These are phyloP conservation scores for Cercospora brassicicola DNA, from an alignment of 2,329 filamentous ascomycete genomes.

Conservation along the genomic window DNA sequence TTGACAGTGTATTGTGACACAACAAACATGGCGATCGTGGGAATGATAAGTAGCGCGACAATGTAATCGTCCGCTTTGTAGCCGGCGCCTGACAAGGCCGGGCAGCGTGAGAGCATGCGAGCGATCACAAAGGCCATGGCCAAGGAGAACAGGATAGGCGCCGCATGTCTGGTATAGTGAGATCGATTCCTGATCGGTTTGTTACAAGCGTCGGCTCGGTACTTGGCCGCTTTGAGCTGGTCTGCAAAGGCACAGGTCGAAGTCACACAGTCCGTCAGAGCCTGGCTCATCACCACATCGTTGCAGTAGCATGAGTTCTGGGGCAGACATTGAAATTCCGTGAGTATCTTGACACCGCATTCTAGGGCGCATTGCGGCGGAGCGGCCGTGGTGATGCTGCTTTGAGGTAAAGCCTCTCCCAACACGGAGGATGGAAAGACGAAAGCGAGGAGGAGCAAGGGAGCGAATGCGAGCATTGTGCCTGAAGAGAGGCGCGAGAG, in stretches of 20 bases:
- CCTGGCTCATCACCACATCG: background rate
- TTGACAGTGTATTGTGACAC: slow-evolving; percentile 20
- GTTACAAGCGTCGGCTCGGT: background rate
- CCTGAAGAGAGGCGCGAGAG: background rate
- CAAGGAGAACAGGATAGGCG: slow-evolving; percentile 4
- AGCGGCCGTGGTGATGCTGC: background rate
- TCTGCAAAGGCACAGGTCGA: background rate
- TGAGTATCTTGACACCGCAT: slow-evolving; percentile 7
- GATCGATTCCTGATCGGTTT: background rate
- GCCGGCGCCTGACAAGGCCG: background rate
- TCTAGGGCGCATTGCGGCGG: slow-evolving; percentile 1
- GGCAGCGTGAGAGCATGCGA: slow-evolving; percentile 7
- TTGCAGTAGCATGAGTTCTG: slow-evolving; percentile 13
- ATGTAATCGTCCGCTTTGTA: slow-evolving; percentile 5
- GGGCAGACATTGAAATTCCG: background rate
- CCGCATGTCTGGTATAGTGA: background rate
- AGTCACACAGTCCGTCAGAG: background rate
- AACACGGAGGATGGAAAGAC: background rate
- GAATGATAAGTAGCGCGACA: background rate
- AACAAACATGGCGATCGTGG: slow-evolving; percentile 20
- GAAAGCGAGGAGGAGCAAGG: background rate
- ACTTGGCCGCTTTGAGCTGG: slow-evolving; percentile 7
- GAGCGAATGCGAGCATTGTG: background rate
- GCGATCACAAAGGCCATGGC: slow-evolving; percentile 4
- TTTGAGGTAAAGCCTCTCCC: background rate